A percentile compares a stretch with the other conserved stretches of the same genome.
Evolutionary conservation across 352 stramenopile genomes (phyloP).

Genomic region (Thalassiosira mediterranea): DNA sequence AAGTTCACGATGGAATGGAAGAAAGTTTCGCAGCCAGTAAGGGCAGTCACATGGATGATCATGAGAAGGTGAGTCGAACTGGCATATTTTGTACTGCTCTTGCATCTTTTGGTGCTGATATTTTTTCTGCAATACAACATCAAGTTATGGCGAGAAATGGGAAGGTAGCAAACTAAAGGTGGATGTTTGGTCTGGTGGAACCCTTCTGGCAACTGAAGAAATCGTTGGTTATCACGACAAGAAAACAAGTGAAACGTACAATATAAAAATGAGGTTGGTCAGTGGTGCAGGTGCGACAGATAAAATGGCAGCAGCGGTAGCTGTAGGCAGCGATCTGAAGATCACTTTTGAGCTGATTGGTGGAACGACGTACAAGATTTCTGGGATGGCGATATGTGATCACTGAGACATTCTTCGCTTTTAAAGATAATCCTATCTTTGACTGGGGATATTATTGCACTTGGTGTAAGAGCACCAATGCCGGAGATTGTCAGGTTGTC

Average conservation of each 20-base stretch:
- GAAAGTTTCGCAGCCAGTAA: slow-evolving; percentile 50
- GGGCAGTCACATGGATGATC: slow-evolving; percentile 66
- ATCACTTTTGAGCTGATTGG: slow-evolving; percentile 50
- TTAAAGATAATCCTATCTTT: no score
- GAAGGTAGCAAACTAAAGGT: slow-evolving; percentile 62
- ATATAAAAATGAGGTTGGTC: slow-evolving; percentile 49
- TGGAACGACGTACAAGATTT: slow-evolving; percentile 59
- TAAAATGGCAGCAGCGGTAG: slow-evolving; percentile 1
- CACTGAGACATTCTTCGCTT: no score
- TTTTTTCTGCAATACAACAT: no score
- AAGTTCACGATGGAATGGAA: slow-evolving; percentile 65
- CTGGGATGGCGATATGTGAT: slow-evolving; percentile 58
- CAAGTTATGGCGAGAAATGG: slow-evolving; percentile 78
- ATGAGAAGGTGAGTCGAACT: no score
- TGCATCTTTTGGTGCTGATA: no score
- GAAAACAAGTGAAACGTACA: slow-evolving; percentile 64
- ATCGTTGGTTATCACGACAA: slow-evolving; percentile 71
- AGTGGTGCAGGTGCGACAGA: no score
- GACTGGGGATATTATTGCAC: no score
- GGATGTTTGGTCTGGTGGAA: slow-evolving; percentile 35
- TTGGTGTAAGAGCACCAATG: no score
- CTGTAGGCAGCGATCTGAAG: slow-evolving; percentile 36
- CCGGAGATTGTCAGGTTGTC: no score
- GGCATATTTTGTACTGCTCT: no score
- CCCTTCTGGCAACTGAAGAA: slow-evolving; percentile 29